A percentile compares a stretch with the other conserved stretches of the same genome.
Conservation (phyloP, 1,139 yeast species). For the Entelexis paramagnoliae region DNA sequence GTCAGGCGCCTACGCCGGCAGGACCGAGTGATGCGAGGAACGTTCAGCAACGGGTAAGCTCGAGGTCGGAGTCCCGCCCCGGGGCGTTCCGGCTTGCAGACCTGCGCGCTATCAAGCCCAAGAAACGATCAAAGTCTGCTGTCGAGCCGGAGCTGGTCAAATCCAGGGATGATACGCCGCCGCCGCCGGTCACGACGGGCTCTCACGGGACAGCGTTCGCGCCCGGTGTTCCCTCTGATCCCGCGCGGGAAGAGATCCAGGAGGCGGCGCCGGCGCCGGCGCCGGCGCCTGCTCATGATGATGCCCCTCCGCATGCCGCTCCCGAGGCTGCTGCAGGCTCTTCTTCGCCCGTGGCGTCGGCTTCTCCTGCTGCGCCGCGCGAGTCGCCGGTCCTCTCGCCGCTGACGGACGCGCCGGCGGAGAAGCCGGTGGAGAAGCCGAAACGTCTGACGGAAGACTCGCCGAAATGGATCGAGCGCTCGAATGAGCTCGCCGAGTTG, state of each 20-base stretch:
- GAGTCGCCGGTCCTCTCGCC: conserved; percentile 2
- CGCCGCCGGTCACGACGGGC: background rate
- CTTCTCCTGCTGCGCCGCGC: background rate
- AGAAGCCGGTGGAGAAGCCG: background rate
- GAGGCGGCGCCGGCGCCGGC: background rate
- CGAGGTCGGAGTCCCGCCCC: background rate
- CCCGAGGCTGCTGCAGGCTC: background rate
- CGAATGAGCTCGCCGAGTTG: conserved; percentile 21
- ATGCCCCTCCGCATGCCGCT: background rate
- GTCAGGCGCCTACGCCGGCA: background rate
- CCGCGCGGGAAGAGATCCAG: no score
- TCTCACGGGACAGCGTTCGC: no score
- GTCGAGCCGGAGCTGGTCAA: background rate
- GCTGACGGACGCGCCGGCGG: background rate
- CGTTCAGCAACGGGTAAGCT: background rate
- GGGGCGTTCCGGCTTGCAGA: conserved; percentile 3
- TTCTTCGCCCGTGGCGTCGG: background rate
- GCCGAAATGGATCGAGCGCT: conserved; percentile 16
- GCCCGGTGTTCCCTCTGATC: background rate
- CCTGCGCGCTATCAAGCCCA: conserved; percentile 18
- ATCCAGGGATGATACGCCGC: background rate
- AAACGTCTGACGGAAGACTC: background rate
- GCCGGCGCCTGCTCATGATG: background rate
- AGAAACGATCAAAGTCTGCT: conserved; percentile 12
- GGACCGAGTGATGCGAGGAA: background rate